phyloP scores from a whole-genome alignment of 768 basidiomycete genomes.

The Rubroboletus pulcherrimus region DNA sequence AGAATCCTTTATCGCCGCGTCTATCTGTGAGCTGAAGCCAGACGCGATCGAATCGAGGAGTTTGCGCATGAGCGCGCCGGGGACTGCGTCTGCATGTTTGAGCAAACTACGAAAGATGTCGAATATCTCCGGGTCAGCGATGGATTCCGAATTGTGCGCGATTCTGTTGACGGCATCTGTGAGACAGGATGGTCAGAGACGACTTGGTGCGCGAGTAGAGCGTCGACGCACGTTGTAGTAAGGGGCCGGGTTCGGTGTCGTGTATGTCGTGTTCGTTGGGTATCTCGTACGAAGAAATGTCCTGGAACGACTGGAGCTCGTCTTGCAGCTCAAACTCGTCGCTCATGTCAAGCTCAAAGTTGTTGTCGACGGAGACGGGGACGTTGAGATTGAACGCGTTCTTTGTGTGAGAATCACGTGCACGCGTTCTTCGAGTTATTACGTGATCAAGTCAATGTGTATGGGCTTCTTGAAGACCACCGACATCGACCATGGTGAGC shows the following conservation, averaged over 20 bases:
- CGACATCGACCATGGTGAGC: slow-evolving; percentile 24
- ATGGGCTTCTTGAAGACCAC: neutral
- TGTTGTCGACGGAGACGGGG: neutral
- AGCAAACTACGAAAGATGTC: slow-evolving; percentile 81
- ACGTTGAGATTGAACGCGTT: slow-evolving; percentile 8
- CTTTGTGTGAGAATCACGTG: slow-evolving; percentile 24
- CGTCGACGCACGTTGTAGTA: slow-evolving; percentile 54
- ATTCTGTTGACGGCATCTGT: slow-evolving; percentile 79
- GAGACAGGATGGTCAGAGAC: slow-evolving; percentile 10
- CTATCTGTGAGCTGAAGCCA: slow-evolving; percentile 68
- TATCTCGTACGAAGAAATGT: slow-evolving; percentile 61
- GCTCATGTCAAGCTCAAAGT: slow-evolving; percentile 29
- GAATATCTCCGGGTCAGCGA: slow-evolving; percentile 65
- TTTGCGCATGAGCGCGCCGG: slow-evolving; percentile 71
- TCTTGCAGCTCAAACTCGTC: slow-evolving; percentile 72
- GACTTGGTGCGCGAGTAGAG: neutral
- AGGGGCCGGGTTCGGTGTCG: slow-evolving; percentile 47
- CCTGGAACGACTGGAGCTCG: slow-evolving; percentile 63
- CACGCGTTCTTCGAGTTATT: slow-evolving; percentile 5
- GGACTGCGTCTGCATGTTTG: slow-evolving; percentile 65
- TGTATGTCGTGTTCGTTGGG: slow-evolving; percentile 62
- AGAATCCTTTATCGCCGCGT: slow-evolving; percentile 64
- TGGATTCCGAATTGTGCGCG: slow-evolving; percentile 69
- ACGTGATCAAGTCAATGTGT: slow-evolving; percentile 3
- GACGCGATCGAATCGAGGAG: slow-evolving; percentile 84